Evolutionary conservation across 805 yeast genomes (phyloP).

Genomic region (Zygotorulaspora florentina): DNA sequence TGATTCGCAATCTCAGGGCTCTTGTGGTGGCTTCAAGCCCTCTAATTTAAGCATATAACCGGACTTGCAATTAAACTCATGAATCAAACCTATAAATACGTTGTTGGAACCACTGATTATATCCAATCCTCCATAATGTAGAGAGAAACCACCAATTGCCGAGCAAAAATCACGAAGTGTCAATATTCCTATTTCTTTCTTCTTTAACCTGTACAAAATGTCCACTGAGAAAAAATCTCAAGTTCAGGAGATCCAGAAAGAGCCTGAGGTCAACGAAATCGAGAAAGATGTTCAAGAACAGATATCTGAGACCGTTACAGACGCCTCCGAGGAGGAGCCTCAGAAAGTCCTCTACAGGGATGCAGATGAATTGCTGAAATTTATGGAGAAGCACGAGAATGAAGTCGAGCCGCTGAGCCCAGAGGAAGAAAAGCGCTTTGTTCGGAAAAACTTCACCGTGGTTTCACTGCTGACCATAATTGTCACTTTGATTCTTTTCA

Average conservation of each 20-base stretch:
- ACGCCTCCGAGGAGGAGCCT: neutral
- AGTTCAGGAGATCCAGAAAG: neutral
- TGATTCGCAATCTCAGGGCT: too few species aligned
- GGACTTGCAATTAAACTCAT: too few species aligned
- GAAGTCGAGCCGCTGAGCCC: conserved; percentile 1
- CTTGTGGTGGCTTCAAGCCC: too few species aligned
- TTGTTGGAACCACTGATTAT: too few species aligned
- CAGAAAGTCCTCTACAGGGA: conserved; percentile 2
- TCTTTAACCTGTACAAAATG: conserved; percentile 33
- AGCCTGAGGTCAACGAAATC: neutral
- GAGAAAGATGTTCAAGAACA: neutral
- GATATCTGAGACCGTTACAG: neutral
- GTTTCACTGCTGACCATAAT: conserved; percentile 3
- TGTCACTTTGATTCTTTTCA: conserved; percentile 31
- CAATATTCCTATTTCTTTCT: too few species aligned
- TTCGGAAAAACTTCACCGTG: conserved; percentile 4
- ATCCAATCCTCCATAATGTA: too few species aligned
- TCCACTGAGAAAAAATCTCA: neutral
- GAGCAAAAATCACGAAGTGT: too few species aligned
- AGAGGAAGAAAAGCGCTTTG: neutral
- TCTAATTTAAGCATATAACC: too few species aligned
- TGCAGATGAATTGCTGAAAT: conserved; percentile 3
- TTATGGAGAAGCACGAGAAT: conserved; percentile 3
- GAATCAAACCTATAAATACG: too few species aligned
- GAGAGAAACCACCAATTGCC: too few species aligned